phyloP scores from a whole-genome alignment of 192 early-diverging fungal species.

The Coemansia sp. region DNA sequence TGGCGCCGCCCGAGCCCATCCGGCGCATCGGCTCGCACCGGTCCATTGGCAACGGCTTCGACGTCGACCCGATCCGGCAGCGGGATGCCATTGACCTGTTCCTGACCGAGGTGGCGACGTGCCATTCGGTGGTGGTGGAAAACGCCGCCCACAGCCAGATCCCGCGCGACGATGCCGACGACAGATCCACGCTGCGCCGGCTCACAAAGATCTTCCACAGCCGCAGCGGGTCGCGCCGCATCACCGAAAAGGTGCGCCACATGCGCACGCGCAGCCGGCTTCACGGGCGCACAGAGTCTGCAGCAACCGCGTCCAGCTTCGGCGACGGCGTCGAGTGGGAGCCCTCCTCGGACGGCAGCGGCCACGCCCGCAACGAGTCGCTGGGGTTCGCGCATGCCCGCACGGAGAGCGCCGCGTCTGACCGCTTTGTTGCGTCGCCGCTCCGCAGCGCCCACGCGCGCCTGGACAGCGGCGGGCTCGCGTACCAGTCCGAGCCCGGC shows the following conservation, averaged over 20 bases:
- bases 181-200: slow-evolving; percentile 36
- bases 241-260: slow-evolving; percentile 44
- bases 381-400: slow-evolving; percentile 5
- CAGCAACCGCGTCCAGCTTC: slow-evolving; percentile 28
- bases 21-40: slow-evolving; percentile 43
- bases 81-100: slow-evolving; percentile 58
- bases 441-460: slow-evolving; percentile 7
- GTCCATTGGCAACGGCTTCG: slow-evolving; percentile 38
- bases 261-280: slow-evolving; percentile 46
- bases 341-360: slow-evolving; percentile 16
- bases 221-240: slow-evolving; percentile 36
- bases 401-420: slow-evolving; percentile 9
- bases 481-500: slow-evolving; percentile 11
- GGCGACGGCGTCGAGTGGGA: slow-evolving; percentile 45
- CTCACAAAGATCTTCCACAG: slow-evolving; percentile 29
- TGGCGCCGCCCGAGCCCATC: slow-evolving; percentile 21
- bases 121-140: slow-evolving; percentile 94
- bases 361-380: slow-evolving; percentile 26
- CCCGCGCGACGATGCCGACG: slow-evolving; percentile 36
- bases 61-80: slow-evolving; percentile 64
- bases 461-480: not conserved
- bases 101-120: slow-evolving; percentile 82
- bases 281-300: slow-evolving; percentile 46
- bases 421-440: slow-evolving; percentile 9
- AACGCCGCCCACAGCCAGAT: slow-evolving; percentile 52